Conservation (phyloP, 768 basidiomycete genomes). For the Infundibulicybe gibba region DNA sequence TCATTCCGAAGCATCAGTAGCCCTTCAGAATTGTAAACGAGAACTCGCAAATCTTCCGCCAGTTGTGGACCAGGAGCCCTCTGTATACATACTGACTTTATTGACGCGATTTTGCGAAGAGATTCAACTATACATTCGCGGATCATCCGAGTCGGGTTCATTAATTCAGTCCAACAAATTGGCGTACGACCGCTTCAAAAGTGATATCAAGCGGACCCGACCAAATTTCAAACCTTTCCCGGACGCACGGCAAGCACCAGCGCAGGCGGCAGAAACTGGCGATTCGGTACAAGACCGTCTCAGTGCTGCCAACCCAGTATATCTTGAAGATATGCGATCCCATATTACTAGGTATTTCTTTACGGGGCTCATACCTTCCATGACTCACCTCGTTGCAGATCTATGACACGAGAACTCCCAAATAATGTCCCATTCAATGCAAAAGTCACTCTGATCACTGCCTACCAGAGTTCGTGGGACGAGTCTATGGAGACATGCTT, state of each 20-base stretch:
- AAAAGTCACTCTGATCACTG: constrained; percentile 27
- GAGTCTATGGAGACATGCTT: constrained; percentile 17
- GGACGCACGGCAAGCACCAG: neutral
- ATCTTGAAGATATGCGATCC: constrained; percentile 25
- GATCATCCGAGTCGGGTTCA: constrained; percentile 14
- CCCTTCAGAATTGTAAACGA: constrained; percentile 18
- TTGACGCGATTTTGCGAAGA: constrained; percentile 28
- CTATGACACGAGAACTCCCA: constrained; percentile 33
- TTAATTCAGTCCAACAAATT: constrained; percentile 27
- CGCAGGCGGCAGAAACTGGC: constrained; percentile 8
- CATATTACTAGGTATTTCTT: constrained; percentile 26
- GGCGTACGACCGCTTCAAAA: constrained; percentile 23
- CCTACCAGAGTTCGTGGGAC: constrained; percentile 28
- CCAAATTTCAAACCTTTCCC: constrained; percentile 30
- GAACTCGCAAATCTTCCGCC: constrained; percentile 24
- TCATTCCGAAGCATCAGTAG: constrained; percentile 15
- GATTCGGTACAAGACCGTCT: constrained; percentile 11
- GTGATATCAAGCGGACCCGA: constrained; percentile 23
- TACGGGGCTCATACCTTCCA: neutral
- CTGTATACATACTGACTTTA: constrained; percentile 29
- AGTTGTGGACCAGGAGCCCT: constrained; percentile 26
- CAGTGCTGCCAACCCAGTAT: constrained; percentile 13
- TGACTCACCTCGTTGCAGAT: constrained; percentile 15
- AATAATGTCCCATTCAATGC: constrained; percentile 33
- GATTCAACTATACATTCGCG: constrained; percentile 23